phyloP scores from a whole-genome alignment of 1,139 yeast species.

The Diutina sp. region DNA sequence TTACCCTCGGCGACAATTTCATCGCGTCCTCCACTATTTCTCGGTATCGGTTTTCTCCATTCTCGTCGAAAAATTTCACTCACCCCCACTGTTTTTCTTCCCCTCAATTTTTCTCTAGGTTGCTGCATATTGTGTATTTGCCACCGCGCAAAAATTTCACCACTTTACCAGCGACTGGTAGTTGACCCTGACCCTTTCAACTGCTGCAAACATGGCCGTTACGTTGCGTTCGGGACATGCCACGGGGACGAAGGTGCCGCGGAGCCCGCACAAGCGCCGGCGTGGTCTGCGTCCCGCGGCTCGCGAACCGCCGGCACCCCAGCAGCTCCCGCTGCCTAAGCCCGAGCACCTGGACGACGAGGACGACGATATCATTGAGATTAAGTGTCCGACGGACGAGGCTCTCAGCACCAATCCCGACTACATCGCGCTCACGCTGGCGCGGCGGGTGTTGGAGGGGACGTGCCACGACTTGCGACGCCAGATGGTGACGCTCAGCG shows the following conservation, averaged over 20 bases:
- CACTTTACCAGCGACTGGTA: background rate
- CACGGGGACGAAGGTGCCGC: background rate
- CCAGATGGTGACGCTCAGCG: slow-evolving; percentile 23
- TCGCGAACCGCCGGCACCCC: background rate
- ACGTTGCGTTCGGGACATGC: slow-evolving; percentile 2
- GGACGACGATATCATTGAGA: background rate
- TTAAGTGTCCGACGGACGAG: background rate
- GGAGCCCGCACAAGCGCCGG: background rate
- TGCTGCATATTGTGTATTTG: background rate
- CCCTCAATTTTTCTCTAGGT: background rate
- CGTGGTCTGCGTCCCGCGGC: background rate
- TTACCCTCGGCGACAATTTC: too few species aligned
- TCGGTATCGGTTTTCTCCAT: background rate
- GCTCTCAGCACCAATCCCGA: slow-evolving; percentile 20
- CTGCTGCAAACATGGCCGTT: background rate
- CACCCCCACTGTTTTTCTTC: background rate
- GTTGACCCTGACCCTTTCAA: background rate
- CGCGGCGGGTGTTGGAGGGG: slow-evolving; percentile 18
- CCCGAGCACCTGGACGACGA: background rate
- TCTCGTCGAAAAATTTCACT: background rate
- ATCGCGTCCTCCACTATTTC: background rate
- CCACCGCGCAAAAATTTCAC: background rate
- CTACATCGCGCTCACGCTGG: slow-evolving; percentile 24
- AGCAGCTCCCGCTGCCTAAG: slow-evolving; percentile 1
- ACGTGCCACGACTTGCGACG: slow-evolving; percentile 13